Conservation (phyloP, 345 rosid species). For the Camelina laxa region DNA sequence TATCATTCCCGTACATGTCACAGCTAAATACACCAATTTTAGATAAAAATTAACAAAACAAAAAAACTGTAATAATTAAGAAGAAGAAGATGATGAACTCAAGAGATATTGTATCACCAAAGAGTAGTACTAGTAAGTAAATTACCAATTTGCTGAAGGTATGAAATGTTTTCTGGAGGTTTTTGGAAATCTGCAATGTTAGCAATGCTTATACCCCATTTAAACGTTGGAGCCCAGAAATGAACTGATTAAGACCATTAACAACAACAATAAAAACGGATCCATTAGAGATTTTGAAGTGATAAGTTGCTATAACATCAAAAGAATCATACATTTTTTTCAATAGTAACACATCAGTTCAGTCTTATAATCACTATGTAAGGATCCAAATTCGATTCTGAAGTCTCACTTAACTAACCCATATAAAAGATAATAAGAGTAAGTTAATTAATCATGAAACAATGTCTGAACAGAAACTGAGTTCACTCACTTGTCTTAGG, state of each 20-base stretch:
- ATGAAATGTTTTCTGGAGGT: slow-evolving; percentile 55
- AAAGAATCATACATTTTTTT: background rate
- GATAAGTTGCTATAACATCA: background rate
- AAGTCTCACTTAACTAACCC: background rate
- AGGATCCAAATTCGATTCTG: background rate
- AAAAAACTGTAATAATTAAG: background rate
- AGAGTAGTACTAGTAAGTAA: background rate
- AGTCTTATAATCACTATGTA: background rate
- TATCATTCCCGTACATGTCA: slow-evolving; percentile 69
- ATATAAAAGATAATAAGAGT: background rate
- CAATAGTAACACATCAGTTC: background rate
- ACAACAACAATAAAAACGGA: background rate
- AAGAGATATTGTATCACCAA: background rate
- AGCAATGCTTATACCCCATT: slow-evolving; percentile 58
- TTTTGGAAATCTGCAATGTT: slow-evolving; percentile 57
- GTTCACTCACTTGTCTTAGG: slow-evolving; percentile 81
- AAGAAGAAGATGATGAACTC: background rate
- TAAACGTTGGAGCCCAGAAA: slow-evolving; percentile 64
- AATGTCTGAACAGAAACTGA: slow-evolving; percentile 4
- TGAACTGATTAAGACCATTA: slow-evolving; percentile 58
- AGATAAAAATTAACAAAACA: background rate
- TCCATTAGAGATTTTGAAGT: background rate
- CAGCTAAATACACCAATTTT: slow-evolving; percentile 51
- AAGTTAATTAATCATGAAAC: background rate
- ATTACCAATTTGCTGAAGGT: slow-evolving; percentile 53